These are phyloP conservation scores for Ehretia macrophylla DNA, from an alignment of 257 asterid genomes.

Conservation along the genomic window DNA sequence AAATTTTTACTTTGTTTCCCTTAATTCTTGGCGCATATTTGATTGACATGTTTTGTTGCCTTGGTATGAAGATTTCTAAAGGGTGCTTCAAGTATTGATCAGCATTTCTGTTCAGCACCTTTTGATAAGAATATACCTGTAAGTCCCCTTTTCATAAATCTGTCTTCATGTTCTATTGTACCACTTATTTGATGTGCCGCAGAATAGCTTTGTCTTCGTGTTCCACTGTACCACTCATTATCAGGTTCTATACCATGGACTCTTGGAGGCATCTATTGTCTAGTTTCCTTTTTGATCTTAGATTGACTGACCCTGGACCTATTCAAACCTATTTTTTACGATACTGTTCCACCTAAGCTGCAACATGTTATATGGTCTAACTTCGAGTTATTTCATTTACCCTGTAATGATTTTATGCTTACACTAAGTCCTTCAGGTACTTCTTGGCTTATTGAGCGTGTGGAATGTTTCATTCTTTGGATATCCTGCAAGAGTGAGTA, in stretches of 20 bases:
- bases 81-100: slow-evolving; percentile 96
- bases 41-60: slow-evolving; percentile 20
- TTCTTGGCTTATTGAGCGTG: slow-evolving; percentile 87
- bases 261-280: too few relatives aligned
- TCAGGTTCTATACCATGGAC: too few relatives aligned
- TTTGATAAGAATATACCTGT: slow-evolving; percentile 85
- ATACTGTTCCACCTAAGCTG: not conserved
- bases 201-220: not conserved
- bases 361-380: not conserved
- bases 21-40: not conserved
- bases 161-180: slow-evolving; percentile 1
- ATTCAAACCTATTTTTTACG: not conserved
- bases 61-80: slow-evolving; percentile 63
- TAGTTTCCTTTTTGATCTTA: not conserved
- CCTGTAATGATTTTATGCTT: slow-evolving; percentile 10
- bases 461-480: slow-evolving; percentile 98
- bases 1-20: slow-evolving; percentile 7
- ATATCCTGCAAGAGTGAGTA: slow-evolving; percentile 93
- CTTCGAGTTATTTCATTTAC: slow-evolving; percentile 7
- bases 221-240: too few relatives aligned
- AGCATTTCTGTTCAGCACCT: slow-evolving; percentile 76
- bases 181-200: not conserved
- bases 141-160: slow-evolving; percentile 20
- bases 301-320: not conserved
- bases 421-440: slow-evolving; percentile 53